phyloP scores from a whole-genome alignment of 768 basidiomycete species.

The Crassisporium funariophilum region DNA sequence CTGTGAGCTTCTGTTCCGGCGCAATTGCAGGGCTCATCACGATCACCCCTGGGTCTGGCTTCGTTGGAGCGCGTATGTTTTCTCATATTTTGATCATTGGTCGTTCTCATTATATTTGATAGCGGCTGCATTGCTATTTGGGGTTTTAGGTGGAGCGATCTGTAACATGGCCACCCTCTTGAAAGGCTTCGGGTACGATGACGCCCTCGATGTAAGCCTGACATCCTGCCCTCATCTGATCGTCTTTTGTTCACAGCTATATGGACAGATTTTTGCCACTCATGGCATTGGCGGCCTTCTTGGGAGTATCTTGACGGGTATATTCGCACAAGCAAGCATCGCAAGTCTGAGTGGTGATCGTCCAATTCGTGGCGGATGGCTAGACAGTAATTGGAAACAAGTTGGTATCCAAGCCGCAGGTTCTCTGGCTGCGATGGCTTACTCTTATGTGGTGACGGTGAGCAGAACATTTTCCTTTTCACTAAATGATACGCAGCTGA shows the following conservation, averaged over 20 bases:
- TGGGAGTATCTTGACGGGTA: slow-evolving; percentile 82
- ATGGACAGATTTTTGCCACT: slow-evolving; percentile 89
- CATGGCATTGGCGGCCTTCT: slow-evolving; percentile 79
- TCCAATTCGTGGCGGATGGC: slow-evolving; percentile 79
- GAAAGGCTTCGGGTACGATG: slow-evolving; percentile 82
- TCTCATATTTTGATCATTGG: not conserved
- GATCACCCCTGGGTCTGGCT: slow-evolving; percentile 86
- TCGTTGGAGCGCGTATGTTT: slow-evolving; percentile 68
- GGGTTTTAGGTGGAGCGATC: slow-evolving; percentile 76
- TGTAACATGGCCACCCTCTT: slow-evolving; percentile 98
- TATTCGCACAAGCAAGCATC: slow-evolving; percentile 83
- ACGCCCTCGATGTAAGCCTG: slow-evolving; percentile 70
- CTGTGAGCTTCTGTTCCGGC: slow-evolving; percentile 94
- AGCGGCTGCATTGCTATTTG: slow-evolving; percentile 85
- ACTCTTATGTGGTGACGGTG: slow-evolving; percentile 79
- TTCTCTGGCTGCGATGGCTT: slow-evolving; percentile 62
- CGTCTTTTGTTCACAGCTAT: not conserved
- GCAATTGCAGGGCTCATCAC: slow-evolving; percentile 90
- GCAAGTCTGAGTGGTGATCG: slow-evolving; percentile 79
- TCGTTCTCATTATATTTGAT: slow-evolving; percentile 6
- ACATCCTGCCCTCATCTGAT: not conserved
- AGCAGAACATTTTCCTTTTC: slow-evolving; percentile 31
- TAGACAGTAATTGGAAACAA: slow-evolving; percentile 80
- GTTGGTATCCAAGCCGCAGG: slow-evolving; percentile 86
- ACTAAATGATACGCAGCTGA: not conserved